A percentile compares a stretch with the other conserved stretches of the same genome.
Conservation (phyloP, 768 basidiomycete genomes). For the Collybiopsis luxurians region DNA sequence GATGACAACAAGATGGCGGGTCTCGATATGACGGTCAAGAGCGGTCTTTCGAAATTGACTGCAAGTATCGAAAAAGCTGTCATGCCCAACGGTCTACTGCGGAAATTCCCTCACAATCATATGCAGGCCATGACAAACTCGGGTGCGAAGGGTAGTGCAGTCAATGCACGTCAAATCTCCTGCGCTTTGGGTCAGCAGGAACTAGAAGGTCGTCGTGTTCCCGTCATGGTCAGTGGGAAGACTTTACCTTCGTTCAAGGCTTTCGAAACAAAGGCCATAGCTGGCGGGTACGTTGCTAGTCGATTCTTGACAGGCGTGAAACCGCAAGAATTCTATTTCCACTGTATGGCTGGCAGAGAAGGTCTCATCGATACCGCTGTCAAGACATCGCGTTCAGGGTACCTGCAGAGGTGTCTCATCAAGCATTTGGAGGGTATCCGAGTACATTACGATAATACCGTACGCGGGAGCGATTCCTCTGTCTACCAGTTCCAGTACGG, state of each 20-base stretch:
- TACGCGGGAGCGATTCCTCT: conserved; percentile 91
- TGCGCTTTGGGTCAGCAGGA: conserved; percentile 97
- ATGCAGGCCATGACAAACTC: conserved; percentile 99
- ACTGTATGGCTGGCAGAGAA: conserved; percentile 99
- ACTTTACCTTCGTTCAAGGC: conserved; percentile 95
- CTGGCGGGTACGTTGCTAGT: conserved; percentile 97
- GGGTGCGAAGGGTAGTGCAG: conserved; percentile 96
- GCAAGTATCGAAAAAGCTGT: conserved; percentile 86
- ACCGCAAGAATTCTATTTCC: conserved; percentile 99
- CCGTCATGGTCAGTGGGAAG: conserved; percentile 99
- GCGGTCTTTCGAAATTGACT: conserved; percentile 80
- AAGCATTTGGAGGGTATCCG: conserved; percentile 97
- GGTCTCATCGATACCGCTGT: conserved; percentile 99
- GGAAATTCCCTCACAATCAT: conserved; percentile 96
- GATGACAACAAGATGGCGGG: conserved; percentile 98
- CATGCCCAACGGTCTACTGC: conserved; percentile 82
- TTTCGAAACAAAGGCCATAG: conserved; percentile 97
- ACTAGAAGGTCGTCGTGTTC: conserved; percentile 96
- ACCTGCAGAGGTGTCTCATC: conserved; percentile 96
- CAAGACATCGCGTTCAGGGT: conserved; percentile 97
- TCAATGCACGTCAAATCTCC: conserved; percentile 98
- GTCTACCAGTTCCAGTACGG: conserved; percentile 97
- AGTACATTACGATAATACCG: conserved; percentile 97
- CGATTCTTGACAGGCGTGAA: conserved; percentile 98
- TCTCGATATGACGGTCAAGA: conserved; percentile 90